A percentile compares a stretch with the other conserved stretches of the same genome.
Conservation (phyloP, 371 early-diverging fungal genomes). For the Mucor racemosus region DNA sequence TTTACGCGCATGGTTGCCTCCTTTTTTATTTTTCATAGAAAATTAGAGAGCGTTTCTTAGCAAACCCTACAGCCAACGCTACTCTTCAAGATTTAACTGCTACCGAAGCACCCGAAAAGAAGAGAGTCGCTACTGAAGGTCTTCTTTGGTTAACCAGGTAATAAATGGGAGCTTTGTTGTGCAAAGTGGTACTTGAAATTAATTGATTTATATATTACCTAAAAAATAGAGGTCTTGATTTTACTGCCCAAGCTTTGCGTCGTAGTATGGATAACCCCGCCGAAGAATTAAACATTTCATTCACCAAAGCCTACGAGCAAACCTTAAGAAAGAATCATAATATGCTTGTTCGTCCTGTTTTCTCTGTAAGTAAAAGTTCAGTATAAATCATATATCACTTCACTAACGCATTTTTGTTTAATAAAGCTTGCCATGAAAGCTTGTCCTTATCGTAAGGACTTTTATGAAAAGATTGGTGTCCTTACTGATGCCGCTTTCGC, state of each 20-base stretch:
- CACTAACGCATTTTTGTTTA: neutral
- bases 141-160: constrained; percentile 94
- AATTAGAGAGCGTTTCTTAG: constrained; percentile 76
- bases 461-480: constrained; percentile 85
- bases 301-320: constrained; percentile 81
- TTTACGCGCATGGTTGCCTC: neutral
- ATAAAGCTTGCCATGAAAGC: constrained; percentile 90
- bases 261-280: constrained; percentile 68
- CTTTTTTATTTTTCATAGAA: constrained; percentile 57
- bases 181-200: neutral
- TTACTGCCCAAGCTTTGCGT: constrained; percentile 82
- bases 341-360: constrained; percentile 83
- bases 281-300: constrained; percentile 85
- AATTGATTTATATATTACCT: neutral
- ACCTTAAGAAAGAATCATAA: constrained; percentile 85
- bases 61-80: constrained; percentile 66
- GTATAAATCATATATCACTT: neutral
- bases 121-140: constrained; percentile 86
- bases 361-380: constrained; percentile 63
- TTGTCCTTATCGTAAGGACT: constrained; percentile 88
- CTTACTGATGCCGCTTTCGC: constrained; percentile 58
- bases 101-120: constrained; percentile 76
- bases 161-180: neutral
- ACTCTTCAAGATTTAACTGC: constrained; percentile 84
- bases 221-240: constrained; percentile 78